phyloP scores from a whole-genome alignment of 1,284 basidiomycete genomes.

The Tranzscheliella williamsii region DNA sequence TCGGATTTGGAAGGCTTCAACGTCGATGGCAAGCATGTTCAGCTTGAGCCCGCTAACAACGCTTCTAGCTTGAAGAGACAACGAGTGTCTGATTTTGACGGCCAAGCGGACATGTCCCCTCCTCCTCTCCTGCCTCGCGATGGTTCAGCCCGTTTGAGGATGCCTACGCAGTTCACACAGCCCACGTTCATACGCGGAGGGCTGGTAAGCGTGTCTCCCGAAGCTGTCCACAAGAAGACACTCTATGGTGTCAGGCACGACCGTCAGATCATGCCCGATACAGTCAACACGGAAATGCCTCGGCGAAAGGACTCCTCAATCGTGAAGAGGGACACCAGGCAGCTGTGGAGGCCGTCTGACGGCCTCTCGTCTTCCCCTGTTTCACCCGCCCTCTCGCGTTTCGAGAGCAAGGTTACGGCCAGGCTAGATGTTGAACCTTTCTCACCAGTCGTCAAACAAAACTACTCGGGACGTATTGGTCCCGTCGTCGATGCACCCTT shows the following conservation, averaged over 20 bases:
- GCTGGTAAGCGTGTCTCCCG: slow-evolving; percentile 36
- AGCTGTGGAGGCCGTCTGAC: slow-evolving; percentile 10
- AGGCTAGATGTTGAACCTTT: no score
- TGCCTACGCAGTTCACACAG: slow-evolving; percentile 31
- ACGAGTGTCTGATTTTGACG: slow-evolving; percentile 11
- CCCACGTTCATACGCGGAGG: slow-evolving; percentile 40
- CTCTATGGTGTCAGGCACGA: slow-evolving; percentile 15
- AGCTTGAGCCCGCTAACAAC: slow-evolving; percentile 5
- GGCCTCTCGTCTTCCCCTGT: slow-evolving; percentile 24
- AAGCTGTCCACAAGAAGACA: slow-evolving; percentile 18
- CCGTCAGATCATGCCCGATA: no score
- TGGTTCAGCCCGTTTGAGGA: slow-evolving; percentile 17
- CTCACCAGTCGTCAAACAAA: no score
- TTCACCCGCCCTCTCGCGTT: slow-evolving; percentile 20
- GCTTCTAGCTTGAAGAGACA: slow-evolving; percentile 6
- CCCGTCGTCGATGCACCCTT: no score
- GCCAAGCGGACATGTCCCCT: slow-evolving; percentile 24
- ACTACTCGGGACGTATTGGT: no score
- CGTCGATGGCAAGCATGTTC: background rate
- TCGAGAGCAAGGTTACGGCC: no score
- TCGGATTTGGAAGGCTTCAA: background rate
- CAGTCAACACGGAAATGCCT: no score
- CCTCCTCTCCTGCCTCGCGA: slow-evolving; percentile 38
- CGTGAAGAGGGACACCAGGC: slow-evolving; percentile 2
- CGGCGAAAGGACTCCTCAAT: no score